A percentile compares a stretch with the other conserved stretches of the same genome.
These are phyloP conservation scores for Lichenothelia convexa DNA, from an alignment of 495 filamentous ascomycete genomes.

Conservation along the genomic window DNA sequence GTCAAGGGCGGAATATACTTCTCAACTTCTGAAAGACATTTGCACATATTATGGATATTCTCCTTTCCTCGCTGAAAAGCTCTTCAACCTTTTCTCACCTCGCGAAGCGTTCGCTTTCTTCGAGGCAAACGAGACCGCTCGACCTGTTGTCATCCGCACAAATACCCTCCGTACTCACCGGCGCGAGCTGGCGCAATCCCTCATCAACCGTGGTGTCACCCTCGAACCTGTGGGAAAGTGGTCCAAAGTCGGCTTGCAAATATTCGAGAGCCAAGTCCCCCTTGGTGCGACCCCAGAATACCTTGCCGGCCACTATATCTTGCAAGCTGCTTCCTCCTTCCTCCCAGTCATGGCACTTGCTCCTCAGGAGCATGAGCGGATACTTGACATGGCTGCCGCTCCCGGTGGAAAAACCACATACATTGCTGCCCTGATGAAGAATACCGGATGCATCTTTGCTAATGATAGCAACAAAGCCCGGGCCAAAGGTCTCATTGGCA, in stretches of 20 bases:
- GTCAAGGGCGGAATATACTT: slow-evolving; percentile 71
- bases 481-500: slow-evolving; percentile 93
- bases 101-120: slow-evolving; percentile 96
- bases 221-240: slow-evolving; percentile 95
- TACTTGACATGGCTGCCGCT: slow-evolving; percentile 91
- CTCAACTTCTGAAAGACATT: slow-evolving; percentile 75
- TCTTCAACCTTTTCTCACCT: slow-evolving; percentile 78
- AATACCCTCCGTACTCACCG: slow-evolving; percentile 90
- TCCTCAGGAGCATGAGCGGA: slow-evolving; percentile 78
- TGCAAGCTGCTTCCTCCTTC: slow-evolving; percentile 94
- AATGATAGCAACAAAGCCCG: slow-evolving; percentile 89
- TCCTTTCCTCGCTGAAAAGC: slow-evolving; percentile 64
- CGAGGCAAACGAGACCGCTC: slow-evolving; percentile 86
- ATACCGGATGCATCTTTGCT: slow-evolving; percentile 88
- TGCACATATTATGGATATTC: slow-evolving; percentile 89
- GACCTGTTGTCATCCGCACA: slow-evolving; percentile 76
- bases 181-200: slow-evolving; percentile 73
- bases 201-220: slow-evolving; percentile 94
- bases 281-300: slow-evolving; percentile 98
- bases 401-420: slow-evolving; percentile 96
- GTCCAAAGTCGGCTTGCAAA: slow-evolving; percentile 91
- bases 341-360: slow-evolving; percentile 93
- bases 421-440: slow-evolving; percentile 93
- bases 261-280: slow-evolving; percentile 86
- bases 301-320: slow-evolving; percentile 89